These are phyloP conservation scores for Azolla pinnata DNA, from an alignment of 75 land plant species.

Conservation along the genomic window DNA sequence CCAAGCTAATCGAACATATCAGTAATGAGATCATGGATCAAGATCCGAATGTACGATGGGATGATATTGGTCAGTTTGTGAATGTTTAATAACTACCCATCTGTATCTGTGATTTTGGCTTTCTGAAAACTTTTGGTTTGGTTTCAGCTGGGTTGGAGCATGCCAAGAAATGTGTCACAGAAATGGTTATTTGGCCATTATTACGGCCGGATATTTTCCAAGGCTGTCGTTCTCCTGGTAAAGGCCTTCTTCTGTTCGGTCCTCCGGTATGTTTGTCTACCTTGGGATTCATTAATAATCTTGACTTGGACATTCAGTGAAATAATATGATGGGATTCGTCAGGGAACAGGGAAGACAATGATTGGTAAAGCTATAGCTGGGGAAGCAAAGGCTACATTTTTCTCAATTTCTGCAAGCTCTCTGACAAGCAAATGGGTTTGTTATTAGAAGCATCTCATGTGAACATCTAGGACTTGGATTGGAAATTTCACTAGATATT, in stretches of 20 bases:
- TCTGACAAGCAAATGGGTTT: conserved; percentile 98
- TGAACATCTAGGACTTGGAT: no score
- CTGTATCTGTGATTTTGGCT: not conserved
- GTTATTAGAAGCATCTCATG: conserved; percentile 6
- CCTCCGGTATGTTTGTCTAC: conserved; percentile 75
- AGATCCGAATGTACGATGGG: conserved; percentile 97
- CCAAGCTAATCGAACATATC: conserved; percentile 87
- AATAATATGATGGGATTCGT: not conserved
- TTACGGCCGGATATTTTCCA: conserved; percentile 91
- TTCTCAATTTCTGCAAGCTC: conserved; percentile 99
- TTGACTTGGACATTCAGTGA: not conserved
- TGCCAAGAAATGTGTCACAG: conserved; percentile 97
- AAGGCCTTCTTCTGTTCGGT: conserved; percentile 96
- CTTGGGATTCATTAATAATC: not conserved
- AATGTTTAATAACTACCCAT: not conserved
- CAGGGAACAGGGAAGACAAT: conserved; percentile 99
- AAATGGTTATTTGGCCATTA: conserved; percentile 99
- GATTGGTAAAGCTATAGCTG: conserved; percentile 99
- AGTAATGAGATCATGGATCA: conserved; percentile 98
- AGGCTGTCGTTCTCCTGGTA: conserved; percentile 98
- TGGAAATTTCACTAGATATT: no score
- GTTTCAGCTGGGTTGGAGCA: conserved; percentile 91
- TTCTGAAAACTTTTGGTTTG: not conserved
- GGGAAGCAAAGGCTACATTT: conserved; percentile 98
- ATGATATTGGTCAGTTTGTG: conserved; percentile 69